Base-by-base conservation (phyloP, 2,329 filamentous ascomycete species). In the Sclerotinia minor region DNA sequence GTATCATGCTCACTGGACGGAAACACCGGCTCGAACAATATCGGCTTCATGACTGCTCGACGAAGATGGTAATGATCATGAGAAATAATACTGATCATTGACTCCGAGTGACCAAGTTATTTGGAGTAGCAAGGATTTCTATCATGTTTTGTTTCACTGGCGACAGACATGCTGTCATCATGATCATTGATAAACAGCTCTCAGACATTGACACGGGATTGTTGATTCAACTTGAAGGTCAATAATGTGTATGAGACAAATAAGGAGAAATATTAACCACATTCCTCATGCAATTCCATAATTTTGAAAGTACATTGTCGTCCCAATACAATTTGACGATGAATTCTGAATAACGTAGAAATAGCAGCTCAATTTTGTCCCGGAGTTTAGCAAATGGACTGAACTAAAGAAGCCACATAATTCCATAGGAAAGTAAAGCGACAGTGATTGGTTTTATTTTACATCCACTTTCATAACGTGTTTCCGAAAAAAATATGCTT, bases 301-400 rank as follows among this genome's bases (percentile, higher is more conserved):
- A 83, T 79, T 67, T 81, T 77, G 71, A 77, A 80, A 19, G 75
- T 80, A 69, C 81, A 82, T 71, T 80, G 75, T 1, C 80, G 81
- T 7, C 78, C 77, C 7, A 78, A 73, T 53, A 80, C 66, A 26
- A 81, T 74, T 66, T 83, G 80, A 68, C 81, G 81, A 72, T 81
- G 83, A 15, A 70, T 58, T 52, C 74, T 70, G 58, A 76, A 76
- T 70, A 70, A 74, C 8, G 63, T 57, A 1, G 72, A 76, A 35
- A 76, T 69, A 3, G 77, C 77, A 19, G 77, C 77, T 1, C 76
- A 65, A 5, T 26, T 70, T 76, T 6, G 77, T 77, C 8, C 78
- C 78, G 2, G 74, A 76, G 77, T 3, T 70, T 61, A 8, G 74
- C 71, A 38, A 79, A 67, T 21, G 77, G 77, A 63, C 77, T 76